Base-by-base conservation (phyloP, 352 stramenopile species). In the Saprolegnia parasitica region DNA sequence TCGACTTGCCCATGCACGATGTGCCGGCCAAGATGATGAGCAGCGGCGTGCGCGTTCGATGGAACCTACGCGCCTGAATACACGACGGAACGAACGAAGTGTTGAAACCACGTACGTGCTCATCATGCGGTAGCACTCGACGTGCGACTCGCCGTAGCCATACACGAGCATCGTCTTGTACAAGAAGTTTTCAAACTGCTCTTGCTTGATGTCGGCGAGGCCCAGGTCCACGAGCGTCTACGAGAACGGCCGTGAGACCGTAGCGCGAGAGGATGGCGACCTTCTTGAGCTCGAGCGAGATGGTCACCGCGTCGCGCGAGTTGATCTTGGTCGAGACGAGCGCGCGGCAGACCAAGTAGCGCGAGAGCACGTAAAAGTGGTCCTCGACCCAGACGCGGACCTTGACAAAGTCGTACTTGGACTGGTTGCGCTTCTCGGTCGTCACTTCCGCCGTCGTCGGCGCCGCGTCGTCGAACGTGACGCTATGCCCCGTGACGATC, bases 151-250 rank as follows among this genome's bases (percentile, higher is more conserved):
- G 10, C 85, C 84, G 72, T 95, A 95, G n/a, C 85, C 85, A 52
- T 93, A 95, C 11, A 93, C 85, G 49, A 90, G 77, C 84, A 95
- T 91, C 9, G 87, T 95, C 75, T 95, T 95, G 78, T 95, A 95
- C 65, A 95, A 68, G 72, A 95, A 95, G 63, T 95, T 86, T 67
- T 95, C 87, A 66, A 95, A 95, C 79, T 93, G 85, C 62, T 95
- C 87, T 83, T 95, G 87, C 23, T 88, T 76, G 54, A 95, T 95
- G 67, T 95, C 85, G 13, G 81, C 91, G 46, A 95, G 73, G 21
- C 86, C 88, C 26, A 95, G 73, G 57, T 95, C 87, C 62, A 95
- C 87, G 15, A 95, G 77, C 50, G 87, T 95, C 87, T 95, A 56
- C 42, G 50, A 29, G 10, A 66, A 8, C 24, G n/a, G n/a, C n/a